A percentile compares a stretch with the other conserved stretches of the same genome.
Evolutionary conservation across 2,329 filamentous ascomycete genomes (phyloP).

Genomic region (Colletotrichum nymphaeae): DNA sequence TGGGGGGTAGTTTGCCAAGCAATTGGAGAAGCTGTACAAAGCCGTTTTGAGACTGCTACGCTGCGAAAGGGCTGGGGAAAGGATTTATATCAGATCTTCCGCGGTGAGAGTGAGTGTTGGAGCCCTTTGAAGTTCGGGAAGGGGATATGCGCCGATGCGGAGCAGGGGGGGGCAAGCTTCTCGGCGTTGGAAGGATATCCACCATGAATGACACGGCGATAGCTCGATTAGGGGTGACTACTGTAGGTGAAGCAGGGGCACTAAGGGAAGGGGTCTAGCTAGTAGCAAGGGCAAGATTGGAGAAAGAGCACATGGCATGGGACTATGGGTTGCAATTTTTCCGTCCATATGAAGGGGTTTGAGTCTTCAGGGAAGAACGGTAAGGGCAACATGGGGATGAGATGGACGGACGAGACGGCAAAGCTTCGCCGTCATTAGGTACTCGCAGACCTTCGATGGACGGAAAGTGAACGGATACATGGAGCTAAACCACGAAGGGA

Average conservation of each 20-base stretch:
- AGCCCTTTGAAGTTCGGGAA: background rate
- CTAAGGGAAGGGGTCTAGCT: conserved; percentile 10
- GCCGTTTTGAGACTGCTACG: background rate
- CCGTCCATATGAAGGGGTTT: conserved; percentile 26
- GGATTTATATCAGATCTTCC: conserved; percentile 28
- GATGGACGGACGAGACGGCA: background rate
- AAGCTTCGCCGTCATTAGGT: background rate
- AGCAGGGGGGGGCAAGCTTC: background rate
- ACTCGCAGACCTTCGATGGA: too few relatives aligned
- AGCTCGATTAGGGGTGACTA: background rate
- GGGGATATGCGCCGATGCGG: background rate
- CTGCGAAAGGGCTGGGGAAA: conserved; percentile 11
- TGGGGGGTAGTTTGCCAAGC: conserved; percentile 13
- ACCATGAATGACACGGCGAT: conserved; percentile 17
- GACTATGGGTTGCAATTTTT: conserved; percentile 15
- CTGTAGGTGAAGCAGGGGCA: conserved; percentile 15
- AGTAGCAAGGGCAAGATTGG: background rate
- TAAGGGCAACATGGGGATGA: background rate
- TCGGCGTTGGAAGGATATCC: background rate
- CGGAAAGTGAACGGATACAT: too few relatives aligned
- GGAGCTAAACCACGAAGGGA: background rate
- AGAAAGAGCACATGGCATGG: conserved; percentile 10
- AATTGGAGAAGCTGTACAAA: conserved; percentile 7
- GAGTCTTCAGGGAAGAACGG: background rate
- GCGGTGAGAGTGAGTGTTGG: background rate